Base-by-base conservation (phyloP, 495 filamentous ascomycete species). In the Aspergillus cavernicola region DNA sequence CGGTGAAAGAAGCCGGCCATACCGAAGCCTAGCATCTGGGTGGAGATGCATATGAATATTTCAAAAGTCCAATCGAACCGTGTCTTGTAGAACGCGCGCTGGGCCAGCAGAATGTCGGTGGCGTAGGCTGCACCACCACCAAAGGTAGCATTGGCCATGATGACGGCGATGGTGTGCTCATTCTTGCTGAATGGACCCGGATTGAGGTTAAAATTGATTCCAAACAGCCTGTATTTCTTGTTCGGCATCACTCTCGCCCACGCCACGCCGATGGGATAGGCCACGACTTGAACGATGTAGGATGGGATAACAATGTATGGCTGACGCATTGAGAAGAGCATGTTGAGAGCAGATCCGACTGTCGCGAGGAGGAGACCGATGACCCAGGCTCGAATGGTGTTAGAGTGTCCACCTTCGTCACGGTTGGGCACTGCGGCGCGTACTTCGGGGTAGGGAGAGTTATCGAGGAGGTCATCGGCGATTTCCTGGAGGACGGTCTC, bases 131-230 rank as follows among this genome's bases (percentile, higher is more conserved):
- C 81, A 43, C 74, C 75, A 52, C 63, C 68, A 38, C 68, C 58
- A 68, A 85, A 74, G 11, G 68, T 68, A 38, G 71, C 71, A 55
- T 75, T 75, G 33, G 72, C 71, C 86, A 89, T 89, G 58, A 89
- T 80, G n/a, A 86, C 83, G 29, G 86, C 82, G 42, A 90, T 73
- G 6, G 84, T 73, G 61, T 90, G 87, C 58, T 89, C 85, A 60
- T 90, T 90, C 65, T 87, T 82, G 66, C 85, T 89, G 72, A 87
- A 90, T 6, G 77, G 79, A 1, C 86, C 85, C 0, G 85, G 85
- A 60, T 89, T 89, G 13, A 89, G 65, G 19, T 75, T 78, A 62
- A 74, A 80, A 19, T 71, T 62, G 28, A 75, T 32, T 9, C 85
- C 85, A 52, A 86, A 82, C 15, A 82, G 62, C 31, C 51, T 72